These are phyloP conservation scores for Pseudonitzschia multistriata DNA, from an alignment of 108 stramenopile genomes.

Conservation along the genomic window DNA sequence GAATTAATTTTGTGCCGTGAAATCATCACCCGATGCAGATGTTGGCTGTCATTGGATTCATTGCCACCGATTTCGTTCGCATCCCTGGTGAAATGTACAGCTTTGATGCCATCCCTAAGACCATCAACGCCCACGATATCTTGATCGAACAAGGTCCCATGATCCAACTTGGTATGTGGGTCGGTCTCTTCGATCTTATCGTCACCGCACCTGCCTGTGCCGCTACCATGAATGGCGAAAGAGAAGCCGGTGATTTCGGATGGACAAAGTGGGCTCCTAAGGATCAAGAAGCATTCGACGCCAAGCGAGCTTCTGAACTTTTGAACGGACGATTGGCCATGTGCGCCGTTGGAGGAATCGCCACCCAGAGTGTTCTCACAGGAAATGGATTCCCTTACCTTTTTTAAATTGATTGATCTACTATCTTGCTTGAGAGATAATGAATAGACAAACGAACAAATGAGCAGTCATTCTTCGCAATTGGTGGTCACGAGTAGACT, in stretches of 20 bases:
- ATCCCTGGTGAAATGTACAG: constrained; percentile 84
- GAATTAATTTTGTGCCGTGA: constrained; percentile 66
- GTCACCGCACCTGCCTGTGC: constrained; percentile 58
- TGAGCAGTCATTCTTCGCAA: not conserved
- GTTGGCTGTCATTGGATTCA: constrained; percentile 83
- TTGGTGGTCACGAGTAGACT: not conserved
- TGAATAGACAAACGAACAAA: not conserved
- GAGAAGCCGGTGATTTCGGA: constrained; percentile 64
- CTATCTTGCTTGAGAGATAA: not conserved
- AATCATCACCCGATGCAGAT: constrained; percentile 59
- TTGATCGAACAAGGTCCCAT: constrained; percentile 57
- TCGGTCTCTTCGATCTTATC: constrained; percentile 46
- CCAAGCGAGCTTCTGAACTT: constrained; percentile 61
- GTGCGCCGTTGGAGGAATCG: constrained; percentile 91
- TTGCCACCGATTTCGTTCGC: constrained; percentile 83
- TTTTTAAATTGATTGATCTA: constrained; percentile 8
- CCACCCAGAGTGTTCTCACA: constrained; percentile 72
- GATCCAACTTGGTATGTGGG: constrained; percentile 80
- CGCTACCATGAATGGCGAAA: constrained; percentile 67
- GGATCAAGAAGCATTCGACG: constrained; percentile 28
- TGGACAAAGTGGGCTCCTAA: constrained; percentile 35
- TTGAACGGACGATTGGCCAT: constrained; percentile 93
- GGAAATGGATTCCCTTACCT: constrained; percentile 96
- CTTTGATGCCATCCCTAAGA: constrained; percentile 81
- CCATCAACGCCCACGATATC: constrained; percentile 81